Percentiles rank a stretch among this genome's conserved stretches.
Conservation (phyloP, 2,329 filamentous ascomycete genomes). For the Penicillium sp. region DNA sequence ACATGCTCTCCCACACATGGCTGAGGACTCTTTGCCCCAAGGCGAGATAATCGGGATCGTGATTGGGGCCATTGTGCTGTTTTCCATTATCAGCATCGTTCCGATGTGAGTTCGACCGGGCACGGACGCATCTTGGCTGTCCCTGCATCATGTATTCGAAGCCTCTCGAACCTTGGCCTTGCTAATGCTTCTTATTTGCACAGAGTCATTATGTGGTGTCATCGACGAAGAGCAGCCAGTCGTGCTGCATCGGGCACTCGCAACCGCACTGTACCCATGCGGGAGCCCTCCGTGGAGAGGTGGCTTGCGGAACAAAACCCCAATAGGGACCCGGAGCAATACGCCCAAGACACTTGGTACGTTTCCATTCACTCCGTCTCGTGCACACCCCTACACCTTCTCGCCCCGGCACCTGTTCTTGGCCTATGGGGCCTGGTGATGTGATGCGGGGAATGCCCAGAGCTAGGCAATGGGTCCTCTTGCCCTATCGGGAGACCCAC, state of each 20-base stretch:
- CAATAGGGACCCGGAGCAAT: constrained; percentile 16
- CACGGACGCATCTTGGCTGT: constrained; percentile 13
- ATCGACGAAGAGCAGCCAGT: constrained; percentile 18
- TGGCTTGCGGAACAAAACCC: constrained; percentile 29
- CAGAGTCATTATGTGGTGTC: constrained; percentile 27
- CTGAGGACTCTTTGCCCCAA: constrained; percentile 17
- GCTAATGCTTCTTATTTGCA: background rate
- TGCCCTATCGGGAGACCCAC: constrained; percentile 4
- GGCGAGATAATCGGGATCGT: constrained; percentile 30
- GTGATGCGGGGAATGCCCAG: constrained; percentile 18
- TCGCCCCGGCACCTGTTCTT: constrained; percentile 7
- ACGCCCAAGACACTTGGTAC: constrained; percentile 31
- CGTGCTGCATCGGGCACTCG: constrained; percentile 3
- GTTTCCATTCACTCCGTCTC: constrained; percentile 2
- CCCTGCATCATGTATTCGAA: constrained; percentile 16
- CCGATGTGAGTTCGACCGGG: constrained; percentile 28
- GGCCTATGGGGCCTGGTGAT: constrained; percentile 17
- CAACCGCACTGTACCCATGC: constrained; percentile 3
- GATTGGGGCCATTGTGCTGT: constrained; percentile 29
- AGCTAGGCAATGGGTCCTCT: constrained; percentile 7
- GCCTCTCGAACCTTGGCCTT: constrained; percentile 12
- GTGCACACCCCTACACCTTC: constrained; percentile 1
- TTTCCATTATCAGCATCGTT: constrained; percentile 29
- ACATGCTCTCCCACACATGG: constrained; percentile 23
- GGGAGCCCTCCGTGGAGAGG: constrained; percentile 23